Percentiles rank a stretch among this genome's conserved stretches.
These are phyloP conservation scores for Ogataea zsoltii DNA, from an alignment of 805 yeast genomes.

Conservation along the genomic window DNA sequence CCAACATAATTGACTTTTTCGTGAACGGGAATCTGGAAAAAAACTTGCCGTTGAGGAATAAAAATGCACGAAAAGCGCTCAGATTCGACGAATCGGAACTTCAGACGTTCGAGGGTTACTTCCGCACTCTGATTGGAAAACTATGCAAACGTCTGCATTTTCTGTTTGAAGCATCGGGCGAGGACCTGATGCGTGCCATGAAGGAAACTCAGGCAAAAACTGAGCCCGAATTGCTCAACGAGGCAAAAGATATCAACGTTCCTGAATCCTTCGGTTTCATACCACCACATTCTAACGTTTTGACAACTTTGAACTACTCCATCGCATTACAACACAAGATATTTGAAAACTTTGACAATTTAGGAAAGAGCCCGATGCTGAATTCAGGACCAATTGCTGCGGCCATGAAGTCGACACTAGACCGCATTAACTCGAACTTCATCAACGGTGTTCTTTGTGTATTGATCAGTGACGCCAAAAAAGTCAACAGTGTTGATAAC, in stretches of 20 bases:
- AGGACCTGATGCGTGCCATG: conserved; percentile 36
- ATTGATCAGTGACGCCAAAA: conserved; percentile 27
- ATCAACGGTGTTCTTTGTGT: conserved; percentile 29
- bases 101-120: conserved; percentile 36
- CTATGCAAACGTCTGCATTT: conserved; percentile 31
- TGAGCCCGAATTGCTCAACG: conserved; percentile 4
- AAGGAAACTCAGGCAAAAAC: neutral
- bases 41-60: conserved; percentile 13
- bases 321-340: conserved; percentile 47
- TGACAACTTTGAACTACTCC: conserved; percentile 56
- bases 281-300: conserved; percentile 65
- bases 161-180: conserved; percentile 36
- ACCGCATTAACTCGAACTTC: conserved; percentile 26
- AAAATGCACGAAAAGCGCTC: conserved; percentile 33
- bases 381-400: conserved; percentile 38
- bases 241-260: conserved; percentile 10
- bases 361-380: conserved; percentile 41
- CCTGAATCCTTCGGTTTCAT: conserved; percentile 48
- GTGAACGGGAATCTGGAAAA: conserved; percentile 44
- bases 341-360: conserved; percentile 30
- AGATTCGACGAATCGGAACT: conserved; percentile 45
- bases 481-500: conserved; percentile 36
- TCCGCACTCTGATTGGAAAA: conserved; percentile 28
- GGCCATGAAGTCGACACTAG: conserved; percentile 17
- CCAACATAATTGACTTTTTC: conserved; percentile 57